Conservation (phyloP, 495 filamentous ascomycete genomes). For the Amphirosellinia nigrospora region DNA sequence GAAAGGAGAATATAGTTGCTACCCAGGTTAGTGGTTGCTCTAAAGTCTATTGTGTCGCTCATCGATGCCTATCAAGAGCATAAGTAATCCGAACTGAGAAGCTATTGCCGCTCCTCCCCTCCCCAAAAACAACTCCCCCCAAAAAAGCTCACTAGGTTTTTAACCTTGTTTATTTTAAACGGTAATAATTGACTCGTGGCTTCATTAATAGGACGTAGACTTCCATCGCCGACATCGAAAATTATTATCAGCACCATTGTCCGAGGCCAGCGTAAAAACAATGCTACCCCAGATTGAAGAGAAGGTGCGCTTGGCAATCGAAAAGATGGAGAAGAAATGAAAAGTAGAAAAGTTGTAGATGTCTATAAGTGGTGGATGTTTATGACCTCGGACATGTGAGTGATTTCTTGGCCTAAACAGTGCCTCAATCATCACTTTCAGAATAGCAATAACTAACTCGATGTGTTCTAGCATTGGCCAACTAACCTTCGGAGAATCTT, state of each 20-base stretch:
- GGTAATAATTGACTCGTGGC: background rate
- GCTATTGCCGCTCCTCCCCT: too few relatives aligned
- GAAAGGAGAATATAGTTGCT: constrained; percentile 30
- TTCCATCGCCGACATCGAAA: constrained; percentile 34
- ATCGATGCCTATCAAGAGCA: background rate
- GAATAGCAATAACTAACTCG: background rate
- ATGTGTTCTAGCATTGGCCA: constrained; percentile 46
- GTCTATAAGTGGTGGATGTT: constrained; percentile 64
- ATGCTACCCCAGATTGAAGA: constrained; percentile 30
- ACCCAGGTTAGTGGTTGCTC: constrained; percentile 16
- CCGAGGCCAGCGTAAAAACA: constrained; percentile 29
- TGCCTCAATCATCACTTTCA: too few relatives aligned
- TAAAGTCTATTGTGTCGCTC: background rate
- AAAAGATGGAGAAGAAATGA: constrained; percentile 38
- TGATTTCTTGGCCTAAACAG: background rate
- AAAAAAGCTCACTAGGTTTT: background rate
- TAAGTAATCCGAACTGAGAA: background rate
- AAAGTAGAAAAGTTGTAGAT: constrained; percentile 42
- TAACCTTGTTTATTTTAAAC: background rate
- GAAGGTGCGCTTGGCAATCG: constrained; percentile 34
- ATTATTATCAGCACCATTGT: constrained; percentile 34
- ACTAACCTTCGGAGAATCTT: constrained; percentile 64
- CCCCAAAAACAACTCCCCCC: too few relatives aligned
- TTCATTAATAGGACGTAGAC: constrained; percentile 15
- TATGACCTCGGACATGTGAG: constrained; percentile 59